Conservation (phyloP, 2,329 filamentous ascomycete species). For the Trichoderma sp. region DNA sequence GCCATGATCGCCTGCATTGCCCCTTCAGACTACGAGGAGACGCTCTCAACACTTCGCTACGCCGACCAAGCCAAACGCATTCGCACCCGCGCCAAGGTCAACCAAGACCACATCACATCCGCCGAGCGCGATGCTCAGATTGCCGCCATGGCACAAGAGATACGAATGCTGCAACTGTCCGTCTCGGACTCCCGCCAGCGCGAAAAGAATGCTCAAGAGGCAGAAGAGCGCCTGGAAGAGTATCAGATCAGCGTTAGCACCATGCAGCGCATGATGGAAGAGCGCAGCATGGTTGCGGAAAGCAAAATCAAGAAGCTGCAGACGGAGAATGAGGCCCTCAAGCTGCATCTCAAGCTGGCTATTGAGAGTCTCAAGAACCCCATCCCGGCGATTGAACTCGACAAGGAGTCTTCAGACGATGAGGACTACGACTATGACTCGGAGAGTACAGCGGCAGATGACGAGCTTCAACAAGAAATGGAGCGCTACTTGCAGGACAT, state of each 20-base stretch:
- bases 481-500: slow-evolving; percentile 82
- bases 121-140: slow-evolving; percentile 96
- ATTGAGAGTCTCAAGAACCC: slow-evolving; percentile 88
- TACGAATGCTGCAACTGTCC: slow-evolving; percentile 79
- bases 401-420: slow-evolving; percentile 43
- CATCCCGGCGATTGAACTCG: slow-evolving; percentile 63
- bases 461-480: slow-evolving; percentile 81
- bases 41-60: slow-evolving; percentile 91
- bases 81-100: slow-evolving; percentile 89
- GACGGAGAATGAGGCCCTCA: slow-evolving; percentile 86
- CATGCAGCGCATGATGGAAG: slow-evolving; percentile 96
- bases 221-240: slow-evolving; percentile 86
- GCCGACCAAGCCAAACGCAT: slow-evolving; percentile 98
- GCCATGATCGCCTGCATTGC: slow-evolving; percentile 99
- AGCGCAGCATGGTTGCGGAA: slow-evolving; percentile 85
- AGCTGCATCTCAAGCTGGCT: slow-evolving; percentile 85
- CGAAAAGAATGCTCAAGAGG: slow-evolving; percentile 76
- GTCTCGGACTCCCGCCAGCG: slow-evolving; percentile 66
- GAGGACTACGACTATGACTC: slow-evolving; percentile 63
- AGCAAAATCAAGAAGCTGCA: slow-evolving; percentile 90
- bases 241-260: slow-evolving; percentile 88
- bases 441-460: slow-evolving; percentile 51
- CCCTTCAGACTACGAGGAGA: slow-evolving; percentile 95
- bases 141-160: slow-evolving; percentile 91
- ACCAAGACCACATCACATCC: slow-evolving; percentile 90